Evolutionary conservation across 2,329 filamentous ascomycete genomes (phyloP), one percentile per base, ranked within the genome.

Genomic region (Trichoderma gracile): DNA sequence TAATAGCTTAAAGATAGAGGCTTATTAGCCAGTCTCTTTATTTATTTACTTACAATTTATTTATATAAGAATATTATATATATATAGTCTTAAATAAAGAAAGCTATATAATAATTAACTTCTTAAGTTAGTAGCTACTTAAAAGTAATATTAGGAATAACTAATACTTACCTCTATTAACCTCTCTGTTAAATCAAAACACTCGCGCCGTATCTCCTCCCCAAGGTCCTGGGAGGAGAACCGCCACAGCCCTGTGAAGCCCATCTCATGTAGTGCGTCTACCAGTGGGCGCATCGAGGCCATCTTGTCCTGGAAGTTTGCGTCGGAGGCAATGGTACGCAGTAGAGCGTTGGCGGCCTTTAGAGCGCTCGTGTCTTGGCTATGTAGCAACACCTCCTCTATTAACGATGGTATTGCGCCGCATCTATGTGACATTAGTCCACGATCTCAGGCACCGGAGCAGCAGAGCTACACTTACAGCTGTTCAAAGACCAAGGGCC

Each of bases 211-310:
- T 12, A 80, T 78, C 12, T 83, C 82, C 52, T 81, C 79, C 38
- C 76, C 75, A 17, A 80, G 78, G 40, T 78, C 81, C 59, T 84
- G 81, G 1, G 82, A 83, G 65, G 82, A 84, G 5, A 81, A 81
- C 25, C 81, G 80, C 85, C 85, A 89, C 2, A 90, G 76, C 0
- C 88, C 87, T 9, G 82, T 80, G 66, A 90, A 89, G 1, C 87
- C 88, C 73, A 86, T 82, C 3, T 84, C 81, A 43, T 86, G 81
- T 9, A 89, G 77, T 2, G 82, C 79, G 52, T 84, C 80, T 54
- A 80, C 80, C 12, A 89, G 73, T 30, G 78, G 74, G 45, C 80
- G 78, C 33, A 78, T 78, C 5, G 82, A 81, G 53, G 82, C 79
- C 19, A 82, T 74, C 17, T 80, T 79, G 9, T 76, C 76, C 2